These are phyloP conservation scores for Plasmodium cynomolgi DNA, from an alignment of 169 alveolate genomes.

Conservation along the genomic window DNA sequence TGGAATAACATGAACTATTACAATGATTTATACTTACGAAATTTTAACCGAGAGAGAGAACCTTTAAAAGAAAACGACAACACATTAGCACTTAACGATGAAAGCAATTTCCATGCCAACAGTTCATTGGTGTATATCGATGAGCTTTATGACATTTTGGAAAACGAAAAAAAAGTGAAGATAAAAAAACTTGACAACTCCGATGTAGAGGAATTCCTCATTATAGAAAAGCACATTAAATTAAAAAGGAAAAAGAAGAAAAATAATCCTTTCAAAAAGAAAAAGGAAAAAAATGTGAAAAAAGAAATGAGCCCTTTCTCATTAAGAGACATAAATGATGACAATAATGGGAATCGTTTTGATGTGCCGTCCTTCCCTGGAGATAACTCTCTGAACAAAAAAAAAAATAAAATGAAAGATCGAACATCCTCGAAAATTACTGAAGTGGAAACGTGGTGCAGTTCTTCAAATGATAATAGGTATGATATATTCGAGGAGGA, in stretches of 20 bases:
- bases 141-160: constrained; percentile 41
- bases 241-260: constrained; percentile 21
- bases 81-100: not conserved
- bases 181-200: constrained; percentile 58
- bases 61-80: not conserved
- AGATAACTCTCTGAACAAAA: constrained; percentile 5
- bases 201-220: constrained; percentile 48
- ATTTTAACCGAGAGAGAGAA: not conserved
- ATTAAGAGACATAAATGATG: not conserved
- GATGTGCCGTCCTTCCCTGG: not conserved
- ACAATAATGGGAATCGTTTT: not conserved
- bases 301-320: not conserved
- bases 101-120: not conserved
- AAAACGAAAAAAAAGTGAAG: constrained; percentile 34
- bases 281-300: not conserved
- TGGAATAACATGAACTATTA: not conserved
- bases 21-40: constrained; percentile 24
- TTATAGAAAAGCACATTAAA: constrained; percentile 39
- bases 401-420: constrained; percentile 16
- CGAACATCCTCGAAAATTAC: constrained; percentile 17
- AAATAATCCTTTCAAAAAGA: not conserved
- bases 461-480: constrained; percentile 46
- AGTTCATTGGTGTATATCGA: constrained; percentile 22
- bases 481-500: constrained; percentile 64
- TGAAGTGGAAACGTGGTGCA: constrained; percentile 68